Conservation (phyloP, 1,284 basidiomycete species). For the Ustilago bromivora region DNA sequence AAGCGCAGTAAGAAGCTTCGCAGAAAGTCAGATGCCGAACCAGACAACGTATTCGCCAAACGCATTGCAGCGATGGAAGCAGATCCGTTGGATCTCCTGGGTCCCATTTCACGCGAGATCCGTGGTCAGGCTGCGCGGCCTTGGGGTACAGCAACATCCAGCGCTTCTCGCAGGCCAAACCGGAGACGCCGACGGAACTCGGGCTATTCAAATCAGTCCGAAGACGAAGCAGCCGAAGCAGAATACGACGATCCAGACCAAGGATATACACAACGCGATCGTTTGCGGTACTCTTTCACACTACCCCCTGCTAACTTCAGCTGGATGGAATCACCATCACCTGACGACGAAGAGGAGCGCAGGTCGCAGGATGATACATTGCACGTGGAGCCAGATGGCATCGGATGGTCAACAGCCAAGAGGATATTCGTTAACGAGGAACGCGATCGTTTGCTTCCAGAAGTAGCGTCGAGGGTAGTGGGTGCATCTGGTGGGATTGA, state of each 20-base stretch:
- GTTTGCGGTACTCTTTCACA: slow-evolving; percentile 29
- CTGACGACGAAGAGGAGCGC: slow-evolving; percentile 1
- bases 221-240: slow-evolving; percentile 32
- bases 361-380: slow-evolving; percentile 3
- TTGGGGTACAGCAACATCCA: slow-evolving; percentile 27
- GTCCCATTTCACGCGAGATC: slow-evolving; percentile 42
- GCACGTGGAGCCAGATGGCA: slow-evolving; percentile 37
- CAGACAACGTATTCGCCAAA: slow-evolving; percentile 26
- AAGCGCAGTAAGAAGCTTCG: slow-evolving; percentile 23
- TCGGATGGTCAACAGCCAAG: slow-evolving; percentile 44
- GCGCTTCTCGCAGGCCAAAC: neutral
- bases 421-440: slow-evolving; percentile 35
- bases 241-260: slow-evolving; percentile 32
- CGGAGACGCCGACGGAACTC: neutral
- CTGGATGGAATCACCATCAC: slow-evolving; percentile 26
- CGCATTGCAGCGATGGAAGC: slow-evolving; percentile 29
- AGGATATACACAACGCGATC: slow-evolving; percentile 33
- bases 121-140: slow-evolving; percentile 30
- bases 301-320: slow-evolving; percentile 32
- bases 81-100: slow-evolving; percentile 44
- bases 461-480: slow-evolving; percentile 16
- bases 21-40: slow-evolving; percentile 23
- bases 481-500: slow-evolving; percentile 13
- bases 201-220: slow-evolving; percentile 25
- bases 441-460: slow-evolving; percentile 27